These are phyloP conservation scores for Vitis cinerea DNA, from an alignment of 164 flowering plant genomes.

Conservation along the genomic window DNA sequence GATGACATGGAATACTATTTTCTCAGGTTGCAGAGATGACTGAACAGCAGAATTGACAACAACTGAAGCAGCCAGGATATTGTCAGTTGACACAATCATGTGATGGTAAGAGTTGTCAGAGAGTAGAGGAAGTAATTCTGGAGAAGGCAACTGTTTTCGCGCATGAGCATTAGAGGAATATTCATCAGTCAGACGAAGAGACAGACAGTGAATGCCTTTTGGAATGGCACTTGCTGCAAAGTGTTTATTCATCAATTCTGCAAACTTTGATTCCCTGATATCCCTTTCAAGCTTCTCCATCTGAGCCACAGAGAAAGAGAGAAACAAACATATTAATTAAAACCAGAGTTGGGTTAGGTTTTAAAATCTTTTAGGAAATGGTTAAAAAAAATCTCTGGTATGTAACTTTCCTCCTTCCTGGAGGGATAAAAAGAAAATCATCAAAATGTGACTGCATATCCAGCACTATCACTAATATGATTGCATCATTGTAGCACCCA, in stretches of 20 bases:
- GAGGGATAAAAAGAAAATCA: too few species aligned
- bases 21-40: constrained; percentile 70
- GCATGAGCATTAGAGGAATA: constrained; percentile 98
- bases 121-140: constrained; percentile 86
- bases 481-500: too few species aligned
- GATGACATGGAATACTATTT: constrained; percentile 88
- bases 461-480: too few species aligned
- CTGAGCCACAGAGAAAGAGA: constrained; percentile 32
- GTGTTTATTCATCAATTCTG: constrained; percentile 92
- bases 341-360: too few species aligned
- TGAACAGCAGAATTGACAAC: constrained; percentile 86
- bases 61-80: constrained; percentile 96
- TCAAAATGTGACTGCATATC: too few species aligned
- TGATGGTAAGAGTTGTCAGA: constrained; percentile 86
- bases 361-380: too few species aligned
- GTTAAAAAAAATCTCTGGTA: too few species aligned
- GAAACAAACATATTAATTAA: too few species aligned
- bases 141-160: constrained; percentile 90
- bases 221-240: constrained; percentile 95
- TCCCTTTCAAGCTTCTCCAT: constrained; percentile 89
- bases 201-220: constrained; percentile 87
- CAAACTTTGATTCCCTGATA: constrained; percentile 69
- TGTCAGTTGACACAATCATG: constrained; percentile 84
- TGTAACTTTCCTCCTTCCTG: too few species aligned
- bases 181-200: constrained; percentile 93